phyloP scores from a whole-genome alignment of 169 alveolate genomes.

The Cyclospora cayetanensis region DNA sequence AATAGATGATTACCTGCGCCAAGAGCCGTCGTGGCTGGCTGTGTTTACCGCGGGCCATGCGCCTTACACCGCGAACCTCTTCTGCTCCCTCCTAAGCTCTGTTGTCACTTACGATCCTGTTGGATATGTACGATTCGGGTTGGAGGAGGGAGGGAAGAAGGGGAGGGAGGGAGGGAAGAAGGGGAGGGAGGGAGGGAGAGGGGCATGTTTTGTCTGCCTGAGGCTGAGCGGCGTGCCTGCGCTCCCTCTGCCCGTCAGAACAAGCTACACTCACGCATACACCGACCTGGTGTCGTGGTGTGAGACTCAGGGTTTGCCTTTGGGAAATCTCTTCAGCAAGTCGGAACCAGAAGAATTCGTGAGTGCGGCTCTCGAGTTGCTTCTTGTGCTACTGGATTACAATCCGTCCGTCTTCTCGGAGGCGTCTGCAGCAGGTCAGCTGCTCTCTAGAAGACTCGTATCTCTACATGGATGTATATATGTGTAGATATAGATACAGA shows the following conservation, averaged over 20 bases:
- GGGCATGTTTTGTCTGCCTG: too few relatives aligned
- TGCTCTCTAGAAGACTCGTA: not conserved
- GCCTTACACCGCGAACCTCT: constrained; percentile 46
- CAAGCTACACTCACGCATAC: too few relatives aligned
- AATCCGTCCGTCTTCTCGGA: not conserved
- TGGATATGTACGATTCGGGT: not conserved
- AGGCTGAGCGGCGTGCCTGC: too few relatives aligned
- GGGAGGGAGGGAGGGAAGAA: too few relatives aligned
- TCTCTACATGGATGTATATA: not conserved
- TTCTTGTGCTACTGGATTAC: constrained; percentile 29
- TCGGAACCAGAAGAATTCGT: not conserved
- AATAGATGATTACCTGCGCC: constrained; percentile 16
- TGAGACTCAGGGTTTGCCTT: not conserved
- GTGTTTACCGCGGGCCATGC: constrained; percentile 36
- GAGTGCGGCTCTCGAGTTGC: not conserved
- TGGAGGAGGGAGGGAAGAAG: not conserved
- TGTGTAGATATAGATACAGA: not conserved
- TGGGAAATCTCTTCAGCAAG: not conserved
- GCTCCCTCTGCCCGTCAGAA: too few relatives aligned
- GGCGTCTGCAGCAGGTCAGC: not conserved
- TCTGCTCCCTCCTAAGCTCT: not conserved
- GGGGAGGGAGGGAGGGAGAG: too few relatives aligned
- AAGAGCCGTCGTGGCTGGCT: constrained; percentile 17
- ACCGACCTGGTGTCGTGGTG: too few relatives aligned
- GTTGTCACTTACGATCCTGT: not conserved